phyloP scores from a whole-genome alignment of 495 filamentous ascomycete genomes.

The Penicillium herquei region DNA sequence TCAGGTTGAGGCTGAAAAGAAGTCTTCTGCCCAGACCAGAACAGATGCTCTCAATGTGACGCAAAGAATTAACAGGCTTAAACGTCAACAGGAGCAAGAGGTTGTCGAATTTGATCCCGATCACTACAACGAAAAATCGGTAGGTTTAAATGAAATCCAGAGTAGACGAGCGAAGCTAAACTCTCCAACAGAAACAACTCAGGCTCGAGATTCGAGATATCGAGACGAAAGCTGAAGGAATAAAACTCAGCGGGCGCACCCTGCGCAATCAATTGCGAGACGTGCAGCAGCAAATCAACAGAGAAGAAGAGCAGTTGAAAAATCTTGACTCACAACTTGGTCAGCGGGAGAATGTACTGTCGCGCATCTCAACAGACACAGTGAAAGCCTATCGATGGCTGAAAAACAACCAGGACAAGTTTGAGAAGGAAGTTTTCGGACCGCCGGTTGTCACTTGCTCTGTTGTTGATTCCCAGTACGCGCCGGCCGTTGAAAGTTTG shows the following conservation, averaged over 20 bases:
- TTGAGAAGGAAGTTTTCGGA: slow-evolving; percentile 80
- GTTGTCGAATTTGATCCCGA: slow-evolving; percentile 53
- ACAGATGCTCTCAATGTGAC: slow-evolving; percentile 46
- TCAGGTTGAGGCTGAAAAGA: slow-evolving; percentile 58
- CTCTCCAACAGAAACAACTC: neutral
- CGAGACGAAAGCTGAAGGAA: slow-evolving; percentile 33
- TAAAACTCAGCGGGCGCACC: slow-evolving; percentile 27
- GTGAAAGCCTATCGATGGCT: slow-evolving; percentile 77
- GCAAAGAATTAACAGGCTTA: slow-evolving; percentile 42
- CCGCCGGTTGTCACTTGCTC: slow-evolving; percentile 82
- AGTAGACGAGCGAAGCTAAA: slow-evolving; percentile 12
- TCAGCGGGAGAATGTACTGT: slow-evolving; percentile 65
- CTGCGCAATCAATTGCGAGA: slow-evolving; percentile 24
- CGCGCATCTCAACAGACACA: slow-evolving; percentile 56
- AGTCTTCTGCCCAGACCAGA: slow-evolving; percentile 47
- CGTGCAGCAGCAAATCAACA: slow-evolving; percentile 19
- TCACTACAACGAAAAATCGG: slow-evolving; percentile 51
- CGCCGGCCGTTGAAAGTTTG: slow-evolving; percentile 70
- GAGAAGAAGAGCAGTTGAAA: slow-evolving; percentile 49
- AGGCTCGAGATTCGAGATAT: slow-evolving; percentile 20
- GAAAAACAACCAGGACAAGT: slow-evolving; percentile 63
- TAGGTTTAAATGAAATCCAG: slow-evolving; percentile 19
- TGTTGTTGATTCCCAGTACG: slow-evolving; percentile 71
- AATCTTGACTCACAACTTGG: slow-evolving; percentile 73
- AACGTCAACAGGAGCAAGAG: slow-evolving; percentile 46